Evolutionary conservation across 352 stramenopile species (phyloP).

Genomic region (Globisporangium polare): DNA sequence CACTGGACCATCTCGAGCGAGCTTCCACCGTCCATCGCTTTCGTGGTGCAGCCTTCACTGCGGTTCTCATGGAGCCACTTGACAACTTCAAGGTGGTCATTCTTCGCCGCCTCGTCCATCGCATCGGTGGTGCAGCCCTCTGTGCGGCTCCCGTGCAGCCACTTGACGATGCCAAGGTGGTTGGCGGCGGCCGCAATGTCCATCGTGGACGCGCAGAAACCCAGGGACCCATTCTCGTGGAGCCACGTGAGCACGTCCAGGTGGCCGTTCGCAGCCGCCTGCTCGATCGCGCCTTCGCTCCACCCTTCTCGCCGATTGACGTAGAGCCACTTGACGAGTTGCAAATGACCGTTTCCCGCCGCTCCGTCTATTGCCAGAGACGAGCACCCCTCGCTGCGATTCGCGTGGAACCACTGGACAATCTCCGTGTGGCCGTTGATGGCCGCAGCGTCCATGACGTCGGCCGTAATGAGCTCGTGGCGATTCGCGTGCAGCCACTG

Average conservation of each 20-base stretch:
- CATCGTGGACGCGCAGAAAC: no score
- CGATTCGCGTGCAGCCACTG: not conserved
- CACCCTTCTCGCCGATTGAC: not conserved
- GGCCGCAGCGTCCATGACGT: no score
- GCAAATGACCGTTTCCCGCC: not conserved
- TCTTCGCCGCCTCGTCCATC: not conserved
- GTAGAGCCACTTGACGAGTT: not conserved
- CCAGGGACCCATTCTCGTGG: no score
- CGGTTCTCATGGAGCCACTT: not conserved
- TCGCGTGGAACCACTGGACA: not conserved
- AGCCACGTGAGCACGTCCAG: no score
- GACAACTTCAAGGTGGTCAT: not conserved
- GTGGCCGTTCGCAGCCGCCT: no score
- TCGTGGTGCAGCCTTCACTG: not conserved
- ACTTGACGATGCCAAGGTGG: not conserved
- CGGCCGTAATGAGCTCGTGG: no score
- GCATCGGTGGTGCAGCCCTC: not conserved
- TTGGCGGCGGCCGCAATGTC: no score
- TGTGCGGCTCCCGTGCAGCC: not conserved
- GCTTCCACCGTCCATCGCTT: not conserved
- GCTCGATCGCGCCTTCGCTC: not conserved
- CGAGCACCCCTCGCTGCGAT: not conserved
- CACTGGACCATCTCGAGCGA: not conserved
- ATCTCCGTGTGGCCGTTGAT: not conserved
- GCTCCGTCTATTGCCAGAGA: not conserved